These are phyloP conservation scores for Dactylellina cionopaga DNA, from an alignment of 2,329 filamentous ascomycete species.

Conservation along the genomic window DNA sequence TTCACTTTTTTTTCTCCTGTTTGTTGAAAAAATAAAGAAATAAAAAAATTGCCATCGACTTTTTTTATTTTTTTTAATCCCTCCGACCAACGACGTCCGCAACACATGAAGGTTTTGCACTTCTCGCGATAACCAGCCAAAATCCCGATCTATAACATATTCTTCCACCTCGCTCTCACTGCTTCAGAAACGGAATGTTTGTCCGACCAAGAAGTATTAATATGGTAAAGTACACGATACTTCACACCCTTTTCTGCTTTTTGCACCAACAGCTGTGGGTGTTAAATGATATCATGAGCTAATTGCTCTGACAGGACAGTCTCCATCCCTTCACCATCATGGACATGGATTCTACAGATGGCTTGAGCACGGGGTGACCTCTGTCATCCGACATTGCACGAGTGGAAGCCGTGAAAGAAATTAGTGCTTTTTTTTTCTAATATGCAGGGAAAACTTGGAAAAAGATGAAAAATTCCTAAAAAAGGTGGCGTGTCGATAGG, in stretches of 20 bases:
- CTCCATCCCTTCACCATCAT: background rate
- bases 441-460: conserved; percentile 24
- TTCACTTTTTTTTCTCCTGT: conserved; percentile 13
- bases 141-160: conserved; percentile 29
- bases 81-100: conserved; percentile 25
- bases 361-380: conserved; percentile 1
- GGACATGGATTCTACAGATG: conserved; percentile 12
- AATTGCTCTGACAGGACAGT: background rate
- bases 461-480: background rate
- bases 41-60: no score
- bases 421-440: background rate
- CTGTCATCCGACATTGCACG: background rate
- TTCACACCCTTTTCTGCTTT: no score
- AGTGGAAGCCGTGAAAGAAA: background rate
- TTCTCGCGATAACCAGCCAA: conserved; percentile 41
- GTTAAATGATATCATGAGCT: conserved; percentile 11
- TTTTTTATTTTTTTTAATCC: conserved; percentile 6
- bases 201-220: conserved; percentile 22
- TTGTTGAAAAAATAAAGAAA: background rate
- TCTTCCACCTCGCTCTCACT: background rate
- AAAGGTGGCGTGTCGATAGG: background rate
- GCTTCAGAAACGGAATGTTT: conserved; percentile 22
- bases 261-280: no score
- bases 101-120: conserved; percentile 15
- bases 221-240: no score